Base-by-base conservation (phyloP, 208 protist species). In the Trypanosoma caninum region DNA sequence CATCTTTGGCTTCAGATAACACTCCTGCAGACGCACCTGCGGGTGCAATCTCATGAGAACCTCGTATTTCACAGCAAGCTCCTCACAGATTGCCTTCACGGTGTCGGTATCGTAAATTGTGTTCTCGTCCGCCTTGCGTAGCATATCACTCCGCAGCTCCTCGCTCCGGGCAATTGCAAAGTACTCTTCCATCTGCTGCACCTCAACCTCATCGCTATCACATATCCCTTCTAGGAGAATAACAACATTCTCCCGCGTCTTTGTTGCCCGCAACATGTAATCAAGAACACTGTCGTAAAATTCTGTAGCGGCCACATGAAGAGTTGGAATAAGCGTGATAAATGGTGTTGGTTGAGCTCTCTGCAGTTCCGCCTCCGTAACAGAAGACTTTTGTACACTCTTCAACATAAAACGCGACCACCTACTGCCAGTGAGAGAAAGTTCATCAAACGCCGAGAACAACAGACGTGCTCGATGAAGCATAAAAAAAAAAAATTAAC, bases 171-270 rank as follows among this genome's bases (percentile, higher is more conserved):
- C 72, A 48, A 95, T 95, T 13, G 75, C 65, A 23, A 58, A 54
- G 74, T 91, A 95, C 76, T 95, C 89, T 45, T 82, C 60, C 78
- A 89, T 81, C 77, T 95, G 89, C 59, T 72, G 71, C 44, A 62
- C 54, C 72, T 83, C 81, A 30, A 75, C 81, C 48, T 80, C 85
- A 27, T 79, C 53, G 52, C 69, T 86, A 54, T 95, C 89, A 59
- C 89, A 95, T 59, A 95, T 84, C 51, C 89, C 89, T 51, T 95
- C 85, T n/a, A 95, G 81, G 11, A 95, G 74, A 52, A 95, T 84
- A 22, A 91, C 70, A 5, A 80, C 78, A 62, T 88, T 79, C 28
- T 62, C 54, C 51, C 82, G 76, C 59, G 74, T 62, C 23, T 72
- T 56, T 28, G 87, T 76, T n/a, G 89, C 80, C 34, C 81, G 54